phyloP scores from a whole-genome alignment of 164 flowering plant genomes.

The Vitis amurensis region DNA sequence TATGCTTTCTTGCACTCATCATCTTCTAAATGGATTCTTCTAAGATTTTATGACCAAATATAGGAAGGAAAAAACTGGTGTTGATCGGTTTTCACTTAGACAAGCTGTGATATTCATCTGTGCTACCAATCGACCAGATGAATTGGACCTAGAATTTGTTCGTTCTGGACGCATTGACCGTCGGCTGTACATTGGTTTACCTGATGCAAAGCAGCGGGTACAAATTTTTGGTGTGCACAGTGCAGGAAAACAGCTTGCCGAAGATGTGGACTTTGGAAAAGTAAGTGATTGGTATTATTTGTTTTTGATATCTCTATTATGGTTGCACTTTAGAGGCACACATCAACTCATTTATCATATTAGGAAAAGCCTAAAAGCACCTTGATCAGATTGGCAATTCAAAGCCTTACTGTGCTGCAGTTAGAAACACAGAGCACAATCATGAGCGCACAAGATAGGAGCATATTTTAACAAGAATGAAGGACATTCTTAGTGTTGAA shows the following conservation, averaged over 20 bases:
- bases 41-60: slow-evolving; percentile 5
- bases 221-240: slow-evolving; percentile 93
- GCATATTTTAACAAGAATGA: too few relatives aligned
- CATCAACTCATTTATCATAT: too few relatives aligned
- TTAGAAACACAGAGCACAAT: too few relatives aligned
- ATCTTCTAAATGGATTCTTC: slow-evolving; percentile 6
- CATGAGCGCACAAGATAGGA: too few relatives aligned
- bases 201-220: slow-evolving; percentile 88
- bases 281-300: slow-evolving; percentile 26
- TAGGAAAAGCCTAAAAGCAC: too few relatives aligned
- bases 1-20: background rate
- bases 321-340: too few relatives aligned
- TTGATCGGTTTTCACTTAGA: slow-evolving; percentile 80
- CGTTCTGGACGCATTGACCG: slow-evolving; percentile 96
- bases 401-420: too few relatives aligned
- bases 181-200: slow-evolving; percentile 83
- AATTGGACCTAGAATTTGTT: slow-evolving; percentile 82
- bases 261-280: slow-evolving; percentile 82
- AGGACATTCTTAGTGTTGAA: too few relatives aligned
- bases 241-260: slow-evolving; percentile 75
- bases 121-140: slow-evolving; percentile 98
- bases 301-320: background rate
- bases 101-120: slow-evolving; percentile 98
- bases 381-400: too few relatives aligned
- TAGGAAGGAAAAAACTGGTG: slow-evolving; percentile 87